phyloP scores from a whole-genome alignment of 768 basidiomycete genomes.

The Leccinum aurantiacum region DNA sequence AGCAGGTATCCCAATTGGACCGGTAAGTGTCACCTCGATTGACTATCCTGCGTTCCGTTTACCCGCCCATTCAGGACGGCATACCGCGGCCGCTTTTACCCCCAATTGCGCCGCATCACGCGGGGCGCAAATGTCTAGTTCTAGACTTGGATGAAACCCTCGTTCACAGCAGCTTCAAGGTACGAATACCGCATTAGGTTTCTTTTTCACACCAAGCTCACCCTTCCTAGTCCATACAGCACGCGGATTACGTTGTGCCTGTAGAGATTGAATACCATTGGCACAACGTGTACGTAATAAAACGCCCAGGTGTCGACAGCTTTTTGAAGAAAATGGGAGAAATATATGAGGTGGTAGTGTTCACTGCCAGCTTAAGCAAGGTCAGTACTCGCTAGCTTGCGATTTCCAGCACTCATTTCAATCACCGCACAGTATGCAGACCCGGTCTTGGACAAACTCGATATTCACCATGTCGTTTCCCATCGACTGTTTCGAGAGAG shows the following conservation, averaged over 20 bases:
- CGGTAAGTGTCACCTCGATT: constrained; percentile 54
- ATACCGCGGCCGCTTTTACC: constrained; percentile 84
- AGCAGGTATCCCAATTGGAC: constrained; percentile 91
- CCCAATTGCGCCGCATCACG: constrained; percentile 74
- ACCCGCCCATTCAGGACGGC: constrained; percentile 63
- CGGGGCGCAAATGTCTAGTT: constrained; percentile 91
- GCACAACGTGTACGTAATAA: constrained; percentile 99
- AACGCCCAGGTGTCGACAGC: constrained; percentile 95
- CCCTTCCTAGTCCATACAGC: constrained; percentile 71
- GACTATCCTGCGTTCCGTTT: constrained; percentile 1
- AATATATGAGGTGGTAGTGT: constrained; percentile 96
- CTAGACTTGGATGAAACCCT: constrained; percentile 97
- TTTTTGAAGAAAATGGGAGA: constrained; percentile 99
- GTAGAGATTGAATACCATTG: constrained; percentile 98
- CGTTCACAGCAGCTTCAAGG: constrained; percentile 98
- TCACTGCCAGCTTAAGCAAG: constrained; percentile 97
- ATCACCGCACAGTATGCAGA: constrained; percentile 79
- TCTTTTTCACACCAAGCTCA: constrained; percentile 13
- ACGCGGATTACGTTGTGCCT: constrained; percentile 97
- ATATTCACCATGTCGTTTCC: constrained; percentile 86
- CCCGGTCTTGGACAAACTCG: constrained; percentile 96
- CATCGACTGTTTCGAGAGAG: constrained; percentile 97
- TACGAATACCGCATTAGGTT: constrained; percentile 32
- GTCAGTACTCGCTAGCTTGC: constrained; percentile 43
- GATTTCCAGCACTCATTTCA: constrained; percentile 7